These are phyloP conservation scores for Fusarium guadeloupense DNA, from an alignment of 2,329 filamentous ascomycete species.

Conservation along the genomic window DNA sequence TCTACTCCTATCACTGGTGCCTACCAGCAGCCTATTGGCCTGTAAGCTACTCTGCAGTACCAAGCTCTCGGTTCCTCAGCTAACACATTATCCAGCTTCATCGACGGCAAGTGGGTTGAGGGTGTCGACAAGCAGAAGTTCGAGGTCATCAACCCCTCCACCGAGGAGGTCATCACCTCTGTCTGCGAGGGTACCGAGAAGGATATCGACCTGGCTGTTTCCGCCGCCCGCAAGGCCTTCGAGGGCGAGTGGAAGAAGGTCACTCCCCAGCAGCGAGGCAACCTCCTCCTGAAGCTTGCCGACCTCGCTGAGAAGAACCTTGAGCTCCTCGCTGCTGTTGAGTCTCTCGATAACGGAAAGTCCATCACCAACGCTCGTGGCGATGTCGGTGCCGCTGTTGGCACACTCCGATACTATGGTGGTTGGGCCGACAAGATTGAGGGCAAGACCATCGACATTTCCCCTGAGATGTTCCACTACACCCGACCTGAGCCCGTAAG, in stretches of 20 bases:
- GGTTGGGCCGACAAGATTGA: slow-evolving; percentile 93
- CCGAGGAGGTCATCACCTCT: slow-evolving; percentile 83
- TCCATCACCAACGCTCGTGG: slow-evolving; percentile 78
- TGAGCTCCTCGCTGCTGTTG: slow-evolving; percentile 80
- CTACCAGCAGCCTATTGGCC: slow-evolving; percentile 68
- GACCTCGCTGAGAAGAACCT: slow-evolving; percentile 81
- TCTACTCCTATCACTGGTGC: slow-evolving; percentile 72
- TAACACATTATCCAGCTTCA: slow-evolving; percentile 67
- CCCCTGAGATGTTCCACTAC: slow-evolving; percentile 83
- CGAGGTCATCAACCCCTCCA: slow-evolving; percentile 89
- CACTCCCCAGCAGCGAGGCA: slow-evolving; percentile 76
- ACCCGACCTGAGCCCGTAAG: slow-evolving; percentile 76
- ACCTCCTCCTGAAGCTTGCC: slow-evolving; percentile 77
- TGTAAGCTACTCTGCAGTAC: slow-evolving; percentile 56
- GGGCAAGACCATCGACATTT: slow-evolving; percentile 86
- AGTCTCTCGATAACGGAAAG: slow-evolving; percentile 91
- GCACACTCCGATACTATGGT: slow-evolving; percentile 76
- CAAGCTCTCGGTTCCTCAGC: slow-evolving; percentile 2
- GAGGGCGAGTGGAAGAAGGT: slow-evolving; percentile 74
- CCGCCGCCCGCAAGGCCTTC: slow-evolving; percentile 86
- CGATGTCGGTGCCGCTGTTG: slow-evolving; percentile 74
- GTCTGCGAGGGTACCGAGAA: slow-evolving; percentile 89
- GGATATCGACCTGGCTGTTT: slow-evolving; percentile 82
- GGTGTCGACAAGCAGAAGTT: slow-evolving; percentile 88
- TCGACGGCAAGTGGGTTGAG: slow-evolving; percentile 89